phyloP scores from a whole-genome alignment of 441 rosid species.

The Adansonia madagascariensis region DNA sequence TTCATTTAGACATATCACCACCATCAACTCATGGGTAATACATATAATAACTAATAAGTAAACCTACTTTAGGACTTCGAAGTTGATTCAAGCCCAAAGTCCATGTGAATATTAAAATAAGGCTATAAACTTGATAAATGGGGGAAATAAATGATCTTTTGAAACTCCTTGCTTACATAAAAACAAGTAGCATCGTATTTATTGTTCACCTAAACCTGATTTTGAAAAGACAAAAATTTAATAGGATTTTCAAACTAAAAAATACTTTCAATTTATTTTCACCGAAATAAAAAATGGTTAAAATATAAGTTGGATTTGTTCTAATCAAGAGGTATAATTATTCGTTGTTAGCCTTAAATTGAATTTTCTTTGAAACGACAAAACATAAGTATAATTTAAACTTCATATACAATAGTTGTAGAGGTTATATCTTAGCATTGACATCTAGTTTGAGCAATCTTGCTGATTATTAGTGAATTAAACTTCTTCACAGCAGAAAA shows the following conservation, averaged over 20 bases:
- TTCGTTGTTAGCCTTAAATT: background rate
- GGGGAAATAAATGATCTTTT: background rate
- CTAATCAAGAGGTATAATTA: background rate
- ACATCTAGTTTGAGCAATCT: background rate
- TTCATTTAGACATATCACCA: background rate
- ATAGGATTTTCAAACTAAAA: constrained; percentile 18
- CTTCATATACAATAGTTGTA: background rate
- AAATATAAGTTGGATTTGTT: background rate
- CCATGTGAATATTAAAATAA: background rate
- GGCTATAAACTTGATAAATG: constrained; percentile 10
- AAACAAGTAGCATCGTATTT: background rate
- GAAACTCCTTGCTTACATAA: background rate
- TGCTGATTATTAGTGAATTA: background rate
- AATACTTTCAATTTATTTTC: background rate
- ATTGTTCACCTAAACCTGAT: background rate
- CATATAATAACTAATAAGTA: background rate
- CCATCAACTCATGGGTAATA: background rate
- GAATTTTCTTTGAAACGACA: background rate
- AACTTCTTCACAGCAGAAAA: background rate
- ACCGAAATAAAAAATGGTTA: background rate
- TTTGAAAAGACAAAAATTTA: constrained; percentile 4
- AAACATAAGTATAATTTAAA: background rate
- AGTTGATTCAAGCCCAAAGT: background rate
- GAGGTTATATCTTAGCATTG: background rate
- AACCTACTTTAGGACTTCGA: constrained; percentile 11